These are phyloP conservation scores for Ceratopteris richardii DNA, from an alignment of 75 land plant species.

Conservation along the genomic window DNA sequence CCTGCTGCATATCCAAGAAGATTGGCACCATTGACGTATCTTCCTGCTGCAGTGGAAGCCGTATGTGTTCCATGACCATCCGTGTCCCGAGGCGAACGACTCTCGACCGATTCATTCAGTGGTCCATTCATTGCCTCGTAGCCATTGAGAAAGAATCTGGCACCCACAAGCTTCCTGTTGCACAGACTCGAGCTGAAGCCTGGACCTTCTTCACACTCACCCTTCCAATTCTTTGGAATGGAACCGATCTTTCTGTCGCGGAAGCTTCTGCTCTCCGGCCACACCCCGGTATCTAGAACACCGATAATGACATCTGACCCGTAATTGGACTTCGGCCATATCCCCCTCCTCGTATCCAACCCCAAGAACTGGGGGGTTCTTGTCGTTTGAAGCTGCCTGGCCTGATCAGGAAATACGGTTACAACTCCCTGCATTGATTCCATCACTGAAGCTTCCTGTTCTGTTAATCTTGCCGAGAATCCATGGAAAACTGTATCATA, in stretches of 20 bases:
- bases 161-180: constrained; percentile 81
- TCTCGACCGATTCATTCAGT: constrained; percentile 19
- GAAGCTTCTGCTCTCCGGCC: constrained; percentile 88
- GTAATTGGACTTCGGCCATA: constrained; percentile 76
- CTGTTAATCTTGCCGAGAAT: constrained; percentile 55
- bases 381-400: constrained; percentile 69
- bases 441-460: constrained; percentile 26
- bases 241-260: constrained; percentile 56
- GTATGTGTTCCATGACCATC: constrained; percentile 40
- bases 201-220: constrained; percentile 47
- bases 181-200: constrained; percentile 37
- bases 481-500: constrained; percentile 78
- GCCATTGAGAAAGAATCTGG: constrained; percentile 67
- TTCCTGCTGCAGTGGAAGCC: constrained; percentile 29
- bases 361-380: constrained; percentile 91
- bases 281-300: constrained; percentile 79
- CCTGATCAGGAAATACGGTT: constrained; percentile 48
- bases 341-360: constrained; percentile 43
- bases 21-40: constrained; percentile 18
- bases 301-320: constrained; percentile 83
- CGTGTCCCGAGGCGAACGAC: constrained; percentile 18
- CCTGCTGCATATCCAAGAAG: constrained; percentile 30
- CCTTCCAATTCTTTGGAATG: constrained; percentile 71
- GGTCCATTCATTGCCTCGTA: constrained; percentile 47
- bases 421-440: constrained; percentile 42